Base-by-base conservation (phyloP, 1,284 basidiomycete genomes). In the Mycena citricolor region DNA sequence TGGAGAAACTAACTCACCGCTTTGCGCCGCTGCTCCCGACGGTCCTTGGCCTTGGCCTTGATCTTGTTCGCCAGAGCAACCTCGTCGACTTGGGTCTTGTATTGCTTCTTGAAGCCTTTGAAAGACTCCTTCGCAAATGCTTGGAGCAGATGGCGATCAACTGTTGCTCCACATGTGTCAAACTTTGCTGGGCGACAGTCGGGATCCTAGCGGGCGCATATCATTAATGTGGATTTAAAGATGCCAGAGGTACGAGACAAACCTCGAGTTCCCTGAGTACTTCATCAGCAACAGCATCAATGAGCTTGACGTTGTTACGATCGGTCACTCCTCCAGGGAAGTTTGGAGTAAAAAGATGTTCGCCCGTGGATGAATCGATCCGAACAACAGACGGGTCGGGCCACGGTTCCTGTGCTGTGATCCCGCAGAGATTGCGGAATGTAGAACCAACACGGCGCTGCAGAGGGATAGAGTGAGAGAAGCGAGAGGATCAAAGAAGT, bases 191-290 rank as follows among this genome's bases (percentile, higher is more conserved):
- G 41, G 13, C n/a, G n/a, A 23, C 25, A 23, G 2, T 5, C 30
- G 2, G 13, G 10, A 12, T 41, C 30, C 39, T 30, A 14, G 20
- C 4, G 4, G 19, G 14, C 8, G 17, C 21, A 17, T 8, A 19
- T 10, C 21, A 11, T 22, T 23, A 23, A 23, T 13, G 16, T 25
- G n/a, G 17, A 26, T 28, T 7, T 14, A 14, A 16, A 24, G 6
- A 16, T 13, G 8, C 21, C n/a, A 12, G 17, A 25, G 25, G n/a
- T n/a, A n/a, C n/a, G n/a, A n/a, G 8, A 34, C 4, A n/a, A 14
- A 42, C 40, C 16, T 13, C 1, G 11, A 42, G 29, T 6, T 42
- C n/a, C n/a, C n/a, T n/a, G n/a, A n/a, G n/a, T n/a, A n/a, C n/a
- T n/a, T n/a, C n/a, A 10, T 42, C 40, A 11, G 16, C 16, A 12